A percentile compares a stretch with the other conserved stretches of the same genome.
Conservation (phyloP, 192 early-diverging fungal species). For the Coemansia sp. region DNA sequence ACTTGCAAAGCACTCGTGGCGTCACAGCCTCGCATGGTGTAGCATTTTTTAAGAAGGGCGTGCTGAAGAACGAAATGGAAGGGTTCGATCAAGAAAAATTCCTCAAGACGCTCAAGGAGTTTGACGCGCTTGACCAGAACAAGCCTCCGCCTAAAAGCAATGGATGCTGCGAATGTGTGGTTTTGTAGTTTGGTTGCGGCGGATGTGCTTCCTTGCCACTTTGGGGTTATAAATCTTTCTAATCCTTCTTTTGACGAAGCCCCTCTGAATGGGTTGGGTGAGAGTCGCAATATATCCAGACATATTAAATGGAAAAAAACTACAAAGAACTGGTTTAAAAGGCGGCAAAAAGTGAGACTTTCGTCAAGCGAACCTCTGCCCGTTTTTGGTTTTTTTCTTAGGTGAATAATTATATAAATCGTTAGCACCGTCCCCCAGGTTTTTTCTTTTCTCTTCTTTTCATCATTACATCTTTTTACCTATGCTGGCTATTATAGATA, state of each 20-base stretch:
- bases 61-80: slow-evolving; percentile 13
- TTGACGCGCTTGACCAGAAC: slow-evolving; percentile 7
- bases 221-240: background rate
- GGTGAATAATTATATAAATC: background rate
- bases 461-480: background rate
- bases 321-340: background rate
- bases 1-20: slow-evolving; percentile 5
- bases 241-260: background rate
- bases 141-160: background rate
- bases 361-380: background rate
- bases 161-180: slow-evolving; percentile 10
- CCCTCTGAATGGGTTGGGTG: background rate
- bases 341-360: background rate
- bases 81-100: slow-evolving; percentile 17
- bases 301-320: background rate
- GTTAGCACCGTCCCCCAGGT: background rate
- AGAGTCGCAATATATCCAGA: background rate
- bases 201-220: background rate
- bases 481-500: background rate
- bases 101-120: background rate
- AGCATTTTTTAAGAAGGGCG: slow-evolving; percentile 21
- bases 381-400: background rate
- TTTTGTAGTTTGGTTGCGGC: slow-evolving; percentile 8
- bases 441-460: background rate
- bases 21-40: slow-evolving; percentile 13